Evolutionary conservation across 768 basidiomycete species (phyloP).

Genomic region (Zangia roseola): DNA sequence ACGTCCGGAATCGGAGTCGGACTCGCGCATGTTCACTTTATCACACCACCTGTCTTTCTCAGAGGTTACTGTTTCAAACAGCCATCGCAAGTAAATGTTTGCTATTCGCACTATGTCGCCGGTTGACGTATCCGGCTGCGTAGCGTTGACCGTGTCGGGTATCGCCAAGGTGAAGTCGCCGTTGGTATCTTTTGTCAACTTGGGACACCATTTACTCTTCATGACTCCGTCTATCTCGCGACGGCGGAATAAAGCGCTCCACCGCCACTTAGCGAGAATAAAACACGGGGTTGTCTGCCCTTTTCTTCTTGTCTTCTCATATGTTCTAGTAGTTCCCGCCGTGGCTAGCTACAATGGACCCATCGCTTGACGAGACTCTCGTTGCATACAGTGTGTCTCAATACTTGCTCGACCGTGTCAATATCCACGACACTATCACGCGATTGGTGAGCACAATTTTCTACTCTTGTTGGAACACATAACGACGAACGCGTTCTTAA

Average conservation of each 20-base stretch:
- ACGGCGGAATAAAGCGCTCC: background rate
- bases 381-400: conserved; percentile 18
- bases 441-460: conserved; percentile 20
- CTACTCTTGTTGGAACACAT: background rate
- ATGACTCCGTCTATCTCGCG: conserved; percentile 1
- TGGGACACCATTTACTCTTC: conserved; percentile 3
- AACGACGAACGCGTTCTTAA: background rate
- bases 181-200: background rate
- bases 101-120: background rate
- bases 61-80: no score
- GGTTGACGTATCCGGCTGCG: conserved; percentile 18
- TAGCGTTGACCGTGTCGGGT: background rate
- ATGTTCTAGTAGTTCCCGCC: background rate
- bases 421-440: conserved; percentile 28
- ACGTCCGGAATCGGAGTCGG: no score
- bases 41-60: no score
- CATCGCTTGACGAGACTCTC: conserved; percentile 5
- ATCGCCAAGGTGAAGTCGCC: background rate
- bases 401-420: conserved; percentile 25
- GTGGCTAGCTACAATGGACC: conserved; percentile 5
- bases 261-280: conserved; percentile 5
- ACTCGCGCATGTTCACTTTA: no score
- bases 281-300: background rate
- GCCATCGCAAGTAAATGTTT: no score
- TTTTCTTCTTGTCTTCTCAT: background rate